A percentile compares a stretch with the other conserved stretches of the same genome.
phyloP scores from a whole-genome alignment of 2,329 filamentous ascomycete species.

The Alternaria solani region DNA sequence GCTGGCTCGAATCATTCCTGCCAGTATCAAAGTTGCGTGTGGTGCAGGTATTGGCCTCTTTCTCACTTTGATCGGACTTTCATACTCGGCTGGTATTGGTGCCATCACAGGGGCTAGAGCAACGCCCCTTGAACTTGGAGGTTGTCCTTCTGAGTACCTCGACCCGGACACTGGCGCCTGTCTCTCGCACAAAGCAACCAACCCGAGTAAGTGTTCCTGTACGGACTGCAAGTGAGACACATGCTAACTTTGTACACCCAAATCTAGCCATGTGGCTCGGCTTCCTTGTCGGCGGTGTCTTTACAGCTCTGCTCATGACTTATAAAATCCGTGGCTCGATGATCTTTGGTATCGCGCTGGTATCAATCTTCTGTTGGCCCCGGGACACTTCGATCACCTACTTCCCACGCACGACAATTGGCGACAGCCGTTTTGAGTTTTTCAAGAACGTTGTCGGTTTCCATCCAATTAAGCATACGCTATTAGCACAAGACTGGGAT shows the following conservation, averaged over 20 bases:
- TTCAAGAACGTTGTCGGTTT: constrained; percentile 88
- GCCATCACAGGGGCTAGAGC: constrained; percentile 71
- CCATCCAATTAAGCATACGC: constrained; percentile 74
- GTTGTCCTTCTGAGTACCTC: constrained; percentile 67
- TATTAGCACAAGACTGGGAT: constrained; percentile 78
- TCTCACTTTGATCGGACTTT: constrained; percentile 77
- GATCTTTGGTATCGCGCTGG: constrained; percentile 81
- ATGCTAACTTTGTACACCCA: too few relatives aligned
- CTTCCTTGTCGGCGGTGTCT: constrained; percentile 82
- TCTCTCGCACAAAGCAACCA: constrained; percentile 76
- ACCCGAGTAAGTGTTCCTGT: constrained; percentile 57
- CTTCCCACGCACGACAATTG: constrained; percentile 76
- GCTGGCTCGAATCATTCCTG: constrained; percentile 70
- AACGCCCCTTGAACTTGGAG: constrained; percentile 78
- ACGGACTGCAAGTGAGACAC: too few relatives aligned
- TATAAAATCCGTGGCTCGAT: constrained; percentile 88
- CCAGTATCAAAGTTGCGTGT: constrained; percentile 89
- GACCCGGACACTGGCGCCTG: constrained; percentile 62
- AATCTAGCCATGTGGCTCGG: constrained; percentile 76
- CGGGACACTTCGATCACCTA: constrained; percentile 77
- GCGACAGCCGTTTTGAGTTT: constrained; percentile 78
- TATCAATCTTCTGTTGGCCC: constrained; percentile 89
- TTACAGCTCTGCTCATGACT: constrained; percentile 82
- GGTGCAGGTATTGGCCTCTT: constrained; percentile 90
- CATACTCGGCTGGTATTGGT: constrained; percentile 83